A percentile compares a stretch with the other conserved stretches of the same genome.
Conservation (phyloP, 192 early-diverging fungal genomes). For the Coemansia sp. region DNA sequence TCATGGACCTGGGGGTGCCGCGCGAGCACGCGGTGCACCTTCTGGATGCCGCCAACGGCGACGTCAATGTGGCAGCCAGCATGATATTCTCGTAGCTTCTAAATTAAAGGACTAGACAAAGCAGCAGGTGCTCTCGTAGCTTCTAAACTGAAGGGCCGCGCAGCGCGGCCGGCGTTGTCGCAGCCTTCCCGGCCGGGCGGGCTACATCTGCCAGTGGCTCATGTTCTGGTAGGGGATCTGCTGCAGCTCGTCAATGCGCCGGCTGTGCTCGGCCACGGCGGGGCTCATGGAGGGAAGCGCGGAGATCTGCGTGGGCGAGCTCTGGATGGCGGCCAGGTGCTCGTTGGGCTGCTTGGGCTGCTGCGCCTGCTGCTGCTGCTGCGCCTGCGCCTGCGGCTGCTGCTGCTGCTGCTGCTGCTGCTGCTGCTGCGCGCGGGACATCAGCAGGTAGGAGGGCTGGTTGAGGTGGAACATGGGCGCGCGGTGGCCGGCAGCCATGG, state of each 20-base stretch:
- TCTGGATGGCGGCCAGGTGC: neutral
- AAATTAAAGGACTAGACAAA: neutral
- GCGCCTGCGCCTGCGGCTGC: conserved; percentile 13
- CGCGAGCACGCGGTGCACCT: conserved; percentile 75
- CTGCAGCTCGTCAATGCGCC: conserved; percentile 33
- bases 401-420: conserved; percentile 9
- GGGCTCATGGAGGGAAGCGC: conserved; percentile 26
- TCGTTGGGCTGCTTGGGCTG: neutral
- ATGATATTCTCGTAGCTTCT: conserved; percentile 66
- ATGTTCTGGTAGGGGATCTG: conserved; percentile 34
- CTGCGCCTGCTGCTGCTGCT: conserved; percentile 10
- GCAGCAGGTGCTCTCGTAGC: too few relatives aligned
- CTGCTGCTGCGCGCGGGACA: conserved; percentile 21
- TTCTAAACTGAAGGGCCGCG: too few relatives aligned
- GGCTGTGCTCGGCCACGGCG: conserved; percentile 9
- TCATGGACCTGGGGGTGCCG: conserved; percentile 78
- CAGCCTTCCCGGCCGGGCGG: too few relatives aligned
- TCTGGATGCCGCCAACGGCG: conserved; percentile 75
- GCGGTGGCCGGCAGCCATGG: too few relatives aligned
- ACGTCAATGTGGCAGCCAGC: conserved; percentile 83
- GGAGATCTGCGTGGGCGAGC: conserved; percentile 1
- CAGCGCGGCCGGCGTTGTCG: too few relatives aligned
- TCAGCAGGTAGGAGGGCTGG: conserved; percentile 26
- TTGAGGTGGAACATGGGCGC: conserved; percentile 24
- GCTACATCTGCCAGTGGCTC: conserved; percentile 29